phyloP scores from a whole-genome alignment of 257 asterid species.

The Prunella vulgaris region DNA sequence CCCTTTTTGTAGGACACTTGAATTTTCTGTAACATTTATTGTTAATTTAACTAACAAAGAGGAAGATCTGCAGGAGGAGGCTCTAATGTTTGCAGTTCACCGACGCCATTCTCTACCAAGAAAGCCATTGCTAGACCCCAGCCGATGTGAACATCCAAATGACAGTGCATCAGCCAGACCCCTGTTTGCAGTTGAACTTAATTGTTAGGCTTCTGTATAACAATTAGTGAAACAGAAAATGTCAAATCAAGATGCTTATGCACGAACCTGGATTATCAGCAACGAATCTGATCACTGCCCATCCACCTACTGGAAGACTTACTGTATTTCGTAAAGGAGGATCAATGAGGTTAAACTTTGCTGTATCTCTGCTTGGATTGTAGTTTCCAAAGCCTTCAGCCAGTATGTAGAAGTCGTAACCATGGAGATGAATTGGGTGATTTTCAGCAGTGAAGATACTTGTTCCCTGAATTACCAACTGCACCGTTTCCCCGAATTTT shows the following conservation, averaged over 20 bases:
- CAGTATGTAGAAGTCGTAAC: constrained; percentile 69
- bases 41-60: constrained; percentile 34
- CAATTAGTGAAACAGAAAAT: neutral
- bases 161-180: constrained; percentile 81
- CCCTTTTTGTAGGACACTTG: constrained; percentile 15
- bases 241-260: neutral
- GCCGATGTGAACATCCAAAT: constrained; percentile 76
- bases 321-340: constrained; percentile 84
- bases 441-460: constrained; percentile 67
- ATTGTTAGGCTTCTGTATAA: neutral
- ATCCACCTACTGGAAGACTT: constrained; percentile 79
- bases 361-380: constrained; percentile 50
- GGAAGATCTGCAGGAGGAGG: constrained; percentile 68
- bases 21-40: neutral
- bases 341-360: constrained; percentile 71
- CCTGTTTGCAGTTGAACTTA: constrained; percentile 41
- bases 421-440: constrained; percentile 91
- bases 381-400: constrained; percentile 89
- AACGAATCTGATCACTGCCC: constrained; percentile 80
- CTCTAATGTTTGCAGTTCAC: constrained; percentile 49
- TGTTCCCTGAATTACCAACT: constrained; percentile 76
- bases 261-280: constrained; percentile 87
- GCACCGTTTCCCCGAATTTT: constrained; percentile 65
- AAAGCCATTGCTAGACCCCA: constrained; percentile 84
- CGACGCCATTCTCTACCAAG: constrained; percentile 66